Conservation (phyloP, 2,329 filamentous ascomycete genomes). For the Pseudogymnoascus sp. region DNA sequence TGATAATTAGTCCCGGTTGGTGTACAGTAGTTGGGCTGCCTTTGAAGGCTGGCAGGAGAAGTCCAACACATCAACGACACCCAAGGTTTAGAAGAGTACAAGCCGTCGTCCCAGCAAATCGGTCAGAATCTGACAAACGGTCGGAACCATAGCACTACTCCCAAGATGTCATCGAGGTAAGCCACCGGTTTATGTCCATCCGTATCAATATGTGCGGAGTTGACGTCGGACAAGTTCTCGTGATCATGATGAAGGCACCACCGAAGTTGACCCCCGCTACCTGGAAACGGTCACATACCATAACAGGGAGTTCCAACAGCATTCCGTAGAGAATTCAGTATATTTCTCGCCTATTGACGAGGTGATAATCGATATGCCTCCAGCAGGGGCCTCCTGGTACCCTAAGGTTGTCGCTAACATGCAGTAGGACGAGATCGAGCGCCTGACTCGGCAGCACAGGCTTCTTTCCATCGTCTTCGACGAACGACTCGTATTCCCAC, state of each 20-base stretch:
- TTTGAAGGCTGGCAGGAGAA: background rate
- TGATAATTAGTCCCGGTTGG: slow-evolving; percentile 3
- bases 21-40: slow-evolving; percentile 5
- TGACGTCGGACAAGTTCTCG: slow-evolving; percentile 24
- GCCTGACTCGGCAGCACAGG: slow-evolving; percentile 54
- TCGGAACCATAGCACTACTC: background rate
- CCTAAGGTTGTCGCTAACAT: slow-evolving; percentile 9
- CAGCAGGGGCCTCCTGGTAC: background rate
- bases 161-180: background rate
- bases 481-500: slow-evolving; percentile 60
- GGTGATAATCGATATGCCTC: slow-evolving; percentile 36
- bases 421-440: slow-evolving; percentile 56
- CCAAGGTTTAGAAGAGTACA: slow-evolving; percentile 2
- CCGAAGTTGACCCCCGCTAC: slow-evolving; percentile 47
- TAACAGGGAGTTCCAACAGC: slow-evolving; percentile 59
- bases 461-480: slow-evolving; percentile 59
- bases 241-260: slow-evolving; percentile 37
- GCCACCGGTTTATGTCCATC: background rate
- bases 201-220: slow-evolving; percentile 12
- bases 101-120: background rate
- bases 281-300: slow-evolving; percentile 51
- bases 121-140: background rate
- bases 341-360: slow-evolving; percentile 66
- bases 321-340: slow-evolving; percentile 54
- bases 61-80: background rate